phyloP scores from a whole-genome alignment of 768 basidiomycete genomes.

The Rhizopogon roseolus region DNA sequence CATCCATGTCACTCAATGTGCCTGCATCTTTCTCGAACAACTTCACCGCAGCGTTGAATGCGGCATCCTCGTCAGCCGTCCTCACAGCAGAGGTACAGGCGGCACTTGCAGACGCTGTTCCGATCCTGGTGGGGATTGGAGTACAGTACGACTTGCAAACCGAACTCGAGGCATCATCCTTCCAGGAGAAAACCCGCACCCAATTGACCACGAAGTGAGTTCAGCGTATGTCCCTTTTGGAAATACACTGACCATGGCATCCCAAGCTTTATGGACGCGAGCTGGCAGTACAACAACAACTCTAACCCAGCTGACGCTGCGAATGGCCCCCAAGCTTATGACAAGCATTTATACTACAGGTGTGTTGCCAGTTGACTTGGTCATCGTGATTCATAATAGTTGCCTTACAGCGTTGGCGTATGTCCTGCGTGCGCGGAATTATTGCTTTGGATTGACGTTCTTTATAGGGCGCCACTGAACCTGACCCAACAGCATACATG shows the following conservation, averaged over 20 bases:
- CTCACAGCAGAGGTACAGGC: conserved; percentile 26
- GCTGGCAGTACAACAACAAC: conserved; percentile 70
- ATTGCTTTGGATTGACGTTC: background rate
- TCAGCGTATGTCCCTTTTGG: background rate
- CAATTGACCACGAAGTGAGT: conserved; percentile 36
- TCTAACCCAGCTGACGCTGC: conserved; percentile 67
- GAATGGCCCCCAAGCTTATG: conserved; percentile 68
- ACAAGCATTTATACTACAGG: conserved; percentile 78
- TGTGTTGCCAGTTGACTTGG: conserved; percentile 26
- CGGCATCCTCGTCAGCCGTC: conserved; percentile 9
- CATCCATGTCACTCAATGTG: conserved; percentile 6
- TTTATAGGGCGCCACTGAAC: conserved; percentile 60
- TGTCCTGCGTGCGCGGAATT: background rate
- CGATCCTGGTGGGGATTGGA: conserved; percentile 31
- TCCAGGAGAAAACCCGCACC: conserved; percentile 9
- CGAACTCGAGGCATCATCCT: conserved; percentile 19
- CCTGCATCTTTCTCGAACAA: conserved; percentile 23
- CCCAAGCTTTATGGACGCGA: conserved; percentile 73
- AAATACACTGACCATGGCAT: background rate
- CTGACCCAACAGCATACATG: conserved; percentile 63
- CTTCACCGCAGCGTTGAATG: conserved; percentile 30
- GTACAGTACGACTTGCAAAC: conserved; percentile 13
- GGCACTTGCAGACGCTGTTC: conserved; percentile 31
- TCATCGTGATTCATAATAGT: background rate
- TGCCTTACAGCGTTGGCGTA: conserved; percentile 51